Base-by-base conservation (phyloP, 768 basidiomycete species). In the Collybia mongolica region DNA sequence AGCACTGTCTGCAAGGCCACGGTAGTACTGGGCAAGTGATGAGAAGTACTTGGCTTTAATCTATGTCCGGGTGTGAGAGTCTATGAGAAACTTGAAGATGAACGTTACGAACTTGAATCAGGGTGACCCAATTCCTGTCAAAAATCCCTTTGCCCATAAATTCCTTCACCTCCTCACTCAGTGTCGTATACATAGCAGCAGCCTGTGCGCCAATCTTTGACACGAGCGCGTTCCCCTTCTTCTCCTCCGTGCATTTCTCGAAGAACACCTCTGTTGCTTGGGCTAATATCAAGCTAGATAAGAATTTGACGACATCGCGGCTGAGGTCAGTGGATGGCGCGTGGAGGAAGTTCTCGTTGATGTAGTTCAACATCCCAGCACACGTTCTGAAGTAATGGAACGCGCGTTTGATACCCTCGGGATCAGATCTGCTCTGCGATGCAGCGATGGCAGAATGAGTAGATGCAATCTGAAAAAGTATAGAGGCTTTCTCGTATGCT, bases 311-410 rank as follows among this genome's bases (percentile, higher is more conserved):
- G 48, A 98, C 92, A 52, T 98, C 96, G 17, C 93, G 80, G 60
- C 87, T 88, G 39, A 98, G 81, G 70, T 98, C 97, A 1, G 92
- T 97, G 18, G 90, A 93, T 0, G 97, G 97, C 0, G 96, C 97
- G 60, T 99, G 97, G 0, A 99, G 74, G 67, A 99, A 99, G 79
- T 99, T 98, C 69, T 99, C 97, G 72, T 98, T 98, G 75, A 99
- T 94, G 66, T 98, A 99, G 5, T 86, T 93, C 62, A 98, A 83
- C 93, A 99, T 97, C 17, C 97, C 97, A 2, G 95, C 92, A 37
- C 90, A 86, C 9, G 89, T 84, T 15, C 88, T 77, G 60, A 93
- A 90, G 70, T 93, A 95, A 70, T 92, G 83, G 72, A 97, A 99
- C 0, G 96, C 84, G 28, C 93, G 83, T 69, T 97, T 98, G 60